Evolutionary conservation across 2,329 filamentous ascomycete genomes (phyloP), one percentile per base, ranked within the genome.

Genomic region (Paraphoma sp.): DNA sequence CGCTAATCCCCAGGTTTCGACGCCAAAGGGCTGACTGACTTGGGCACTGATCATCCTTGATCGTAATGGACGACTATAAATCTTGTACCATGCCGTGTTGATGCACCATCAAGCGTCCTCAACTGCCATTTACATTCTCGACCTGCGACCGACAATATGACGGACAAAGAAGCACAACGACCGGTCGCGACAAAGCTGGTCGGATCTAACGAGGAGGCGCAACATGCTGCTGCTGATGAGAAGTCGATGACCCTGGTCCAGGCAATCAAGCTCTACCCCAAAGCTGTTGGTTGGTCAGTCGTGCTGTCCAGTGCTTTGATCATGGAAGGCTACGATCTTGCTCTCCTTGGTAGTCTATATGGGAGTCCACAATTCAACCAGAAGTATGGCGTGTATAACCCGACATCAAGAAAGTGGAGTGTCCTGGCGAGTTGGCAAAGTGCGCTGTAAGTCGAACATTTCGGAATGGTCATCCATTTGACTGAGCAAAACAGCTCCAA

Each of bases 301-400:
- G 81, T 96, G 52, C 92, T 96, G 71, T 94, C 90, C 6, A 93
- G 90, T 1, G 92, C 89, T 72, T 92, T 96, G 72, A 87, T 51
- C 66, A 96, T 96, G 92, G 92, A 96, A 75, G 92, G 91, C 6
- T 95, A 93, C 77, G 91, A 96, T 73, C 83, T 94, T 58, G 87
- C 86, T 63, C 80, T 96, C 50, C 86, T 94, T 70, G 91, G 89
- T 76, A 92, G 91, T 75, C 90, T 93, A 67, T 93, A 86, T 53
- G 79, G 70, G 6, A 79, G 76, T 48, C 75, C 76, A 2, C 71
- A 75, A 43, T 82, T 82, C 74, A 78, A 80, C 42, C 65, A 65
- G 52, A 75, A 77, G 54, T 82, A 78, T 54, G 80, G 80, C 28
- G 68, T 36, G 33, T 36, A 10, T 14, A 36, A 36, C 6, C 33